Evolutionary conservation across 768 basidiomycete genomes (phyloP), one percentile per base, ranked within the genome.

Genomic region (Lentinula sp.): DNA sequence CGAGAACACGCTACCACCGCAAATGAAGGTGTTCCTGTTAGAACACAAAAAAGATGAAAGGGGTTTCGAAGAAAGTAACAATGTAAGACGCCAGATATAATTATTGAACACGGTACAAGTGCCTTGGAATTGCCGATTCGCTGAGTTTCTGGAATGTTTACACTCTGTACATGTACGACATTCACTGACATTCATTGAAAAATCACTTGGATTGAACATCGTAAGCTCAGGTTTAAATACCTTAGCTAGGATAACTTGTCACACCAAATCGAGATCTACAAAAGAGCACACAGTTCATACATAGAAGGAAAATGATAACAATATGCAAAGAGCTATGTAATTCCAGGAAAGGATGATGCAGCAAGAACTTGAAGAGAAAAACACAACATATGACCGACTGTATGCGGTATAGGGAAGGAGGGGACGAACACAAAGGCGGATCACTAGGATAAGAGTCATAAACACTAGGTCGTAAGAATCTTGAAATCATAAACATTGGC

Each of bases 381-480:
- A 50, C 20, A 50, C 20, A 54, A 41, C 18, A 23, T 7, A 20
- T 37, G 20, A 18, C 39, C 55, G 55, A 56, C 55, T 56, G 39
- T 43, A 56, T 56, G 55, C 55, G 55, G 55, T 15, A 49, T 10
- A 12, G 15, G 8, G 37, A 10, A 28, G 41, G 20, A 16, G 55
- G 13, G 15, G 13, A 39, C 8, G 28, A 33, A 56, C 23, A 43
- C 4, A 56, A 43, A 56, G 28, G 41, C 55, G 55, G 41, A 43
- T 43, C 55, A 56, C 55, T 41, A 42, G 54, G 46, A 23, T 56
- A 23, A 56, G 18, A 56, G 41, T 39, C 16, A 23, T 20, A 20
- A 39, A 56, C 41, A 45, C 53, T 28, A 41, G 55, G 59, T 61
- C 53, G 43, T 61, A 55, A 56, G 41, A 39, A 20, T 57, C 56